Evolutionary conservation across 441 rosid species (phyloP).

Genomic region (Croton setiger): DNA sequence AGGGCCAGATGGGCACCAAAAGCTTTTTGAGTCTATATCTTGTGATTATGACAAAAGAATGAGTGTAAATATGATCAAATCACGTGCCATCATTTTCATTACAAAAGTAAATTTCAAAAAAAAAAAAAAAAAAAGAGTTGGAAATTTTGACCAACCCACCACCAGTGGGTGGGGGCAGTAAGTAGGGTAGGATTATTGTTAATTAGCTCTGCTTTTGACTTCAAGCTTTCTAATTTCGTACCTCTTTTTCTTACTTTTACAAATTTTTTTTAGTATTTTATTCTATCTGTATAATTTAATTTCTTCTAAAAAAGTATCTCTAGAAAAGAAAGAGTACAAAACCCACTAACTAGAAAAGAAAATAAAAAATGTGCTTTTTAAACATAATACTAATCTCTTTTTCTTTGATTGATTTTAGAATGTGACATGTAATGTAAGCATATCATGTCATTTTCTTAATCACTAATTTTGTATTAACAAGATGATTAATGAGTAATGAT

Average conservation of each 20-base stretch:
- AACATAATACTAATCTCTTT: neutral
- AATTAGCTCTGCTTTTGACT: slow-evolving; percentile 24
- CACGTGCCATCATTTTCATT: slow-evolving; percentile 15
- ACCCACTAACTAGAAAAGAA: neutral
- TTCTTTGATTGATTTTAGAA: slow-evolving; percentile 5
- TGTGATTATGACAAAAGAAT: slow-evolving; percentile 7
- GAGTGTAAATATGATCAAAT: slow-evolving; percentile 3
- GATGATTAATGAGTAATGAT: slow-evolving; percentile 13
- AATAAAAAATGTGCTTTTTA: neutral
- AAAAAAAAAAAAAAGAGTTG: slow-evolving; percentile 10
- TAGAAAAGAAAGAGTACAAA: neutral
- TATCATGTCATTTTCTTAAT: slow-evolving; percentile 15
- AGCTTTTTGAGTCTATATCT: neutral
- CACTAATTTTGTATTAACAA: slow-evolving; percentile 14
- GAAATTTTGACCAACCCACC: slow-evolving; percentile 26
- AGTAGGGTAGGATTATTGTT: slow-evolving; percentile 26
- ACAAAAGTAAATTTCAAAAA: neutral
- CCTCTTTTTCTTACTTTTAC: neutral
- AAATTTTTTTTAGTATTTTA: no score
- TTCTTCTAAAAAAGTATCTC: neutral
- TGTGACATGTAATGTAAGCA: neutral
- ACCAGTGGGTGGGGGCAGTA: no score
- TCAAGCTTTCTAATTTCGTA: neutral
- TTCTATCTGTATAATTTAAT: neutral
- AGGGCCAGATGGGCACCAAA: neutral